Conservation (phyloP, 2,329 filamentous ascomycete genomes). For the Colletotrichum musicola region DNA sequence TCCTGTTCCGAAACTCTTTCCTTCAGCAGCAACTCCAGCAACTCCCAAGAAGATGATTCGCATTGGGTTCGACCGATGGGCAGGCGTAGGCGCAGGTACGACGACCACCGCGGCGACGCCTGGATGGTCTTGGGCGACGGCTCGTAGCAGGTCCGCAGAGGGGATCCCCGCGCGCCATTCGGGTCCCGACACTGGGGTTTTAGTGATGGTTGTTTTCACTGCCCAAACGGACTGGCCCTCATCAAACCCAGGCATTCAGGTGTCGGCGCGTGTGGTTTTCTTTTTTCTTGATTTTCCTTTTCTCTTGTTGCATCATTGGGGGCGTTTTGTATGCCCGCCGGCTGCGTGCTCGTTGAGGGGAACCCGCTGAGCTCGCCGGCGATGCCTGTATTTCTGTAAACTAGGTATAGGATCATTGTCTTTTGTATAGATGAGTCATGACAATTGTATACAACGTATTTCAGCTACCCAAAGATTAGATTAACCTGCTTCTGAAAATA, state of each 20-base stretch:
- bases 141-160: slow-evolving; percentile 59
- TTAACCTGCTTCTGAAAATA: no score
- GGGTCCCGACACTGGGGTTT: slow-evolving; percentile 43
- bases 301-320: not conserved
- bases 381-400: not conserved
- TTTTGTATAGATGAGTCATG: not conserved
- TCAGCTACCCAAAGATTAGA: no score
- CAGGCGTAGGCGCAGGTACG: slow-evolving; percentile 44
- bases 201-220: slow-evolving; percentile 46
- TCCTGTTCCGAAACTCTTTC: slow-evolving; percentile 41
- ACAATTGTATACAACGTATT: no score
- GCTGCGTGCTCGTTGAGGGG: slow-evolving; percentile 25
- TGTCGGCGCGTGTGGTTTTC: not conserved
- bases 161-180: slow-evolving; percentile 46
- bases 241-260: slow-evolving; percentile 31
- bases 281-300: not conserved
- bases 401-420: not conserved
- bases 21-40: slow-evolving; percentile 46
- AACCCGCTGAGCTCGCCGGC: slow-evolving; percentile 30
- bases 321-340: not conserved
- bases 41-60: slow-evolving; percentile 44
- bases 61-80: not conserved
- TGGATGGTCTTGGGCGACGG: slow-evolving; percentile 61
- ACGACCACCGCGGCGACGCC: slow-evolving; percentile 46
- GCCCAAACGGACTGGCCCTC: slow-evolving; percentile 54